A percentile compares a stretch with the other conserved stretches of the same genome.
These are phyloP conservation scores for Suillus luteus DNA, from an alignment of 768 basidiomycete species.

Conservation along the genomic window DNA sequence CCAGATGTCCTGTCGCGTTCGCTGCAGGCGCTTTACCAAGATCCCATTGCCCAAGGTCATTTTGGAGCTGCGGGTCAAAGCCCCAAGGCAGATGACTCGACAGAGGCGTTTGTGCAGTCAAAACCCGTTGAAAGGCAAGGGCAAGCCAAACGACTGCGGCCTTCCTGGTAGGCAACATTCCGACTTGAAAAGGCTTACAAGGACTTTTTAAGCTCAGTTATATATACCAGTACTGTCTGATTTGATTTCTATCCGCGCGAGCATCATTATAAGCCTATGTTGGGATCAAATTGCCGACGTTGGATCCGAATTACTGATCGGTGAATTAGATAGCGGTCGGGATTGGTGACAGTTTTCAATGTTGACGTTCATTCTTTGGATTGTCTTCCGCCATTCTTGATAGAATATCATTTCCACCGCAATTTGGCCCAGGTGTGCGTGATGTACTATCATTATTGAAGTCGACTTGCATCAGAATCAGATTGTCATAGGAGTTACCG, in stretches of 20 bases:
- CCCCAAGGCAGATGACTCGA: not conserved
- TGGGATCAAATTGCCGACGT: not conserved
- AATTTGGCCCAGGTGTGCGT: too few relatives aligned
- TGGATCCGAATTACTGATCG: not conserved
- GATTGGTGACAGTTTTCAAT: not conserved
- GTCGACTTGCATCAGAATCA: too few relatives aligned
- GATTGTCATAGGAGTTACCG: too few relatives aligned
- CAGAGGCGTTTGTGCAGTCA: not conserved
- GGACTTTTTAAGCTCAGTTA: not conserved
- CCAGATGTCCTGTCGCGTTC: slow-evolving; percentile 34
- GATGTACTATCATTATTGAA: too few relatives aligned
- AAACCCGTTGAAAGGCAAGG: not conserved
- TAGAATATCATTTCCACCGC: too few relatives aligned
- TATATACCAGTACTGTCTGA: not conserved
- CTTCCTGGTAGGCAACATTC: not conserved
- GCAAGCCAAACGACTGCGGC: not conserved
- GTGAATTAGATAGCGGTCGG: not conserved
- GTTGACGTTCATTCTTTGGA: not conserved
- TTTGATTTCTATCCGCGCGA: not conserved
- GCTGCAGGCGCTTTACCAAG: slow-evolving; percentile 24
- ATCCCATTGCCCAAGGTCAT: slow-evolving; percentile 19
- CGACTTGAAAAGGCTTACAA: too few relatives aligned
- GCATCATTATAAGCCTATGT: not conserved
- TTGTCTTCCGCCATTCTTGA: not conserved
- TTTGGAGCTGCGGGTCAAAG: not conserved